A percentile compares a stretch with the other conserved stretches of the same genome.
Conservation (phyloP, 2,329 filamentous ascomycete genomes). For the Stemphylium lycopersici region DNA sequence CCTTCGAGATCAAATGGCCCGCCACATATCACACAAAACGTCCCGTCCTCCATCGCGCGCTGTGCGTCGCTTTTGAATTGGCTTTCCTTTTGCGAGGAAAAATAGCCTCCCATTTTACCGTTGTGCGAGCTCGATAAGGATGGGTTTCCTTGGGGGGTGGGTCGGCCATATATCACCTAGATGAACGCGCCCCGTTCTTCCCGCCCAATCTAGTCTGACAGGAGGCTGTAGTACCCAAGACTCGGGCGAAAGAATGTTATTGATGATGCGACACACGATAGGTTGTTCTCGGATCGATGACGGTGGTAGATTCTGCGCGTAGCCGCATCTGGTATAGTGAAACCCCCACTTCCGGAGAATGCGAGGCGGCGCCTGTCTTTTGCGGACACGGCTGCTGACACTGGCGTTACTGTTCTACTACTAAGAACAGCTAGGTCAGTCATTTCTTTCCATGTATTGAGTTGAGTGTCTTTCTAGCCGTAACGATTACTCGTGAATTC, state of each 20-base stretch:
- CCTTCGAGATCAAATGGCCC: slow-evolving; percentile 33
- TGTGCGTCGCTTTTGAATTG: slow-evolving; percentile 25
- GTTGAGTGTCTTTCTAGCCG: background rate
- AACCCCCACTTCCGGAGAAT: slow-evolving; percentile 1
- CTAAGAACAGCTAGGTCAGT: background rate
- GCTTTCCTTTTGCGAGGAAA: slow-evolving; percentile 16
- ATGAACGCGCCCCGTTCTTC: background rate
- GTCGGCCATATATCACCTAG: background rate
- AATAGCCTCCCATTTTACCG: slow-evolving; percentile 19
- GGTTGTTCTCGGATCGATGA: slow-evolving; percentile 13
- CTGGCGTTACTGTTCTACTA: background rate
- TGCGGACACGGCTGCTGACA: background rate
- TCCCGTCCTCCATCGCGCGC: slow-evolving; percentile 28
- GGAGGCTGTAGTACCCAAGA: background rate
- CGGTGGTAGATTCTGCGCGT: slow-evolving; percentile 5
- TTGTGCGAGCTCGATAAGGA: background rate
- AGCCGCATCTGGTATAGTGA: slow-evolving; percentile 4
- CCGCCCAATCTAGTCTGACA: slow-evolving; percentile 1
- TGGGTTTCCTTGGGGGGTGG: background rate
- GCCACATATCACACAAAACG: slow-evolving; percentile 37
- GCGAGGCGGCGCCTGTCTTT: background rate
- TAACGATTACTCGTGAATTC: background rate
- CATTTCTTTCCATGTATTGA: background rate
- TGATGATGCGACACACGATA: slow-evolving; percentile 1
- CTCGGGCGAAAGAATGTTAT: background rate